These are phyloP conservation scores for Tripterygium wilfordii DNA, from an alignment of 177 flowering plant genomes.

Conservation along the genomic window DNA sequence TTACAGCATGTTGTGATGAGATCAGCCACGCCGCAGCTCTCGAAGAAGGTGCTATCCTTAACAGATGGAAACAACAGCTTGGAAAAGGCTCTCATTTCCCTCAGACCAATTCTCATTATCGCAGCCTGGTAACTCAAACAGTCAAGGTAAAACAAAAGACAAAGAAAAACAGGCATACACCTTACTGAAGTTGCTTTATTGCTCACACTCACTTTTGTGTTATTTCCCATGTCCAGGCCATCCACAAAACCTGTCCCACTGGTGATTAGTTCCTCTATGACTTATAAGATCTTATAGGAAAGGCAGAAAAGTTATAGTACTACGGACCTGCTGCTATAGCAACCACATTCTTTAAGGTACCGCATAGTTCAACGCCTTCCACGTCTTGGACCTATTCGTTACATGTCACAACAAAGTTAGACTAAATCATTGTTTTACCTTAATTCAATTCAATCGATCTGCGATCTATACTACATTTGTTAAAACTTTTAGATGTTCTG, in stretches of 20 bases:
- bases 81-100: conserved; percentile 89
- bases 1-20: conserved; percentile 95
- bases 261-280: no score
- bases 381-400: conserved; percentile 72
- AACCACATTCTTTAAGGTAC: conserved; percentile 93
- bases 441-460: no score
- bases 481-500: no score
- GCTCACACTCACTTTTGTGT: conserved; percentile 78
- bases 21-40: conserved; percentile 99
- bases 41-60: conserved; percentile 84
- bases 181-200: no score
- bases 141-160: neutral
- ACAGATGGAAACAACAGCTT: conserved; percentile 85
- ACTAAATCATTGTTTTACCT: no score
- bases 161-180: no score
- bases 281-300: no score
- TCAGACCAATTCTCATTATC: conserved; percentile 89
- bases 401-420: neutral
- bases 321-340: conserved; percentile 96
- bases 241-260: conserved; percentile 89
- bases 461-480: no score
- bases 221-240: conserved; percentile 95
- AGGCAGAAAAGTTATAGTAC: no score
- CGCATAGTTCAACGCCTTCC: conserved; percentile 96
- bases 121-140: conserved; percentile 59